Base-by-base conservation (phyloP, 169 alveolate species). In the Cryptosporidium andersoni region DNA sequence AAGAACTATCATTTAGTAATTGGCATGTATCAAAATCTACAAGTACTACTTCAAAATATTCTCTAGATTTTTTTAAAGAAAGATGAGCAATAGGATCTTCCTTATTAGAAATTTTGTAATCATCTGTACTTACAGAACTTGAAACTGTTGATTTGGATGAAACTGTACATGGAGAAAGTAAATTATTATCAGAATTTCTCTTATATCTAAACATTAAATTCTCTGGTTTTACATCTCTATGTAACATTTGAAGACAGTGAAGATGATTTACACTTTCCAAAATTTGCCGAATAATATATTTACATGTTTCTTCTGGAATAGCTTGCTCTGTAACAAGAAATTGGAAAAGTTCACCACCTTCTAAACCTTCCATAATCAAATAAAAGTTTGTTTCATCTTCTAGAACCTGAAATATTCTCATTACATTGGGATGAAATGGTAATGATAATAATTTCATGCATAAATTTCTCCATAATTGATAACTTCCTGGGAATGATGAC, bases 311-410 rank as follows among this genome's bases (percentile, higher is more conserved):
- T 88, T 95, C 98, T 11, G 95, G 95, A 3, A 95, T 92, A 16
- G 93, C 94, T 64, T 92, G 92, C 85, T 95, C 95, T 16, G 88
- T 90, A 39, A 92, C 90, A 51, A 95, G 81, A 68, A 93, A 95
- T 82, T 91, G 95, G 81, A 94, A 95, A 5, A 95, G 92, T 64
- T 95, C 98, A 5, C 96, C 96, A 3, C 98, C 98, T 64, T 89
- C 90, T 56, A 94, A 85, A 81, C 93, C 91, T 89, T 95, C 97
- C 88, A 92, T 90, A 9, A 93, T 94, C 42, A 95, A 80, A 51
- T 93, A 91, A 68, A 91, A 95, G 43, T 90, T 67, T 34, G 93
- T 88, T 12, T 89, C 93, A n/a, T 92, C 93, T 82, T 95, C 97
- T 81, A 91, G 92, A 53, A 95, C 92, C 64, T 93, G 96, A 64